phyloP scores from a whole-genome alignment of 495 filamentous ascomycete genomes.

The Penicillium cataractarum region DNA sequence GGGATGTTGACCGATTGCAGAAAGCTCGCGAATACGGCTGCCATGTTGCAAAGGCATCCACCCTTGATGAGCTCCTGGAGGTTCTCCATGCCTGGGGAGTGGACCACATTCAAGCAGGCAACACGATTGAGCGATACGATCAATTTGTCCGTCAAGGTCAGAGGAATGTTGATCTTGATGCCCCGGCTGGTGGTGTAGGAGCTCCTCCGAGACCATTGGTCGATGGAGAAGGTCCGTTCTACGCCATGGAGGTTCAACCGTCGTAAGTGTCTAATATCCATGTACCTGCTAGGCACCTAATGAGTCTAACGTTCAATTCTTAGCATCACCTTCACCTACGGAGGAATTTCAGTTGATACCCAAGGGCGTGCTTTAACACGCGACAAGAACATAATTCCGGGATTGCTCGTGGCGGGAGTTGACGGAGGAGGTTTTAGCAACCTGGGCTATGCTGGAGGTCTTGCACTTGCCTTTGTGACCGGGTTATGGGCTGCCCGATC shows the following conservation, averaged over 20 bases:
- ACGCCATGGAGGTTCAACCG: constrained; percentile 35
- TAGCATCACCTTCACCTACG: constrained; percentile 36
- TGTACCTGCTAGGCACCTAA: background rate
- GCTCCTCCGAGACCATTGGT: constrained; percentile 22
- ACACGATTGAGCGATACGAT: constrained; percentile 25
- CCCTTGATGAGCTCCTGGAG: constrained; percentile 16
- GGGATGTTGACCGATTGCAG: constrained; percentile 31
- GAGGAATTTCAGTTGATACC: constrained; percentile 26
- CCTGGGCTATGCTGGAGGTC: constrained; percentile 28
- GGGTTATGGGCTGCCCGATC: constrained; percentile 30
- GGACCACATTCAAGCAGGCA: constrained; percentile 11
- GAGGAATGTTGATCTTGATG: constrained; percentile 14
- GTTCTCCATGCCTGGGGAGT: constrained; percentile 26
- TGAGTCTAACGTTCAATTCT: background rate
- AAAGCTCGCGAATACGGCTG: constrained; percentile 31
- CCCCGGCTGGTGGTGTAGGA: constrained; percentile 17
- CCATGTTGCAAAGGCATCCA: constrained; percentile 27
- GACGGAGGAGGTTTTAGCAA: constrained; percentile 34
- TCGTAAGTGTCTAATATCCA: constrained; percentile 20
- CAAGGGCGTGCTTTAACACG: constrained; percentile 27
- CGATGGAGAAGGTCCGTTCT: constrained; percentile 32
- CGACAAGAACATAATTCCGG: constrained; percentile 24
- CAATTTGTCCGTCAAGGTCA: constrained; percentile 19
- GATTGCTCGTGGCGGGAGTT: constrained; percentile 29
- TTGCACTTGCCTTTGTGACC: constrained; percentile 32